These are phyloP conservation scores for Martensiomyces pterosporus DNA, from an alignment of 192 early-diverging fungal species.

Conservation along the genomic window DNA sequence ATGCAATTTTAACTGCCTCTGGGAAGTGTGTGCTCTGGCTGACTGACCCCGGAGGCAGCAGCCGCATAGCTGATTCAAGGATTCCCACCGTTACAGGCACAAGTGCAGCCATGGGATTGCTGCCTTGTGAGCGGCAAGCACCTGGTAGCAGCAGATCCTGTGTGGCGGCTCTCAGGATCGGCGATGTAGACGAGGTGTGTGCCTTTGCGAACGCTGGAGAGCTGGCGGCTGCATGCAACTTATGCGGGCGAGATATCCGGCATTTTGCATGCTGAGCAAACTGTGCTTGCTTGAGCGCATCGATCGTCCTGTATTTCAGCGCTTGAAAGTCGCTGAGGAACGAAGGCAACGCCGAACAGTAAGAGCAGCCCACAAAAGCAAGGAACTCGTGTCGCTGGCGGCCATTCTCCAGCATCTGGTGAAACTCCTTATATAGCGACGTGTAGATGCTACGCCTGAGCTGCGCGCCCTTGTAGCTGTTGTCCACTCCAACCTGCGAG, in stretches of 20 bases:
- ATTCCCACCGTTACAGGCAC: slow-evolving; percentile 39
- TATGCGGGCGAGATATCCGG: too few relatives aligned
- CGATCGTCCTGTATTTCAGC: slow-evolving; percentile 33
- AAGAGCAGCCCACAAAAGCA: slow-evolving; percentile 17
- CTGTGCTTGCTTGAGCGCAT: slow-evolving; percentile 13
- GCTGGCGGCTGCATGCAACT: too few relatives aligned
- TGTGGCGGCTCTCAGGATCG: not conserved
- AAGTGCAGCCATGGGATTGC: slow-evolving; percentile 9
- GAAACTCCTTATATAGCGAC: slow-evolving; percentile 24
- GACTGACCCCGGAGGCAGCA: slow-evolving; percentile 17
- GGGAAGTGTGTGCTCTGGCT: slow-evolving; percentile 27
- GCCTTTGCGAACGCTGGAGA: too few relatives aligned
- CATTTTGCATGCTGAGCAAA: too few relatives aligned
- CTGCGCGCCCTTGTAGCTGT: slow-evolving; percentile 16
- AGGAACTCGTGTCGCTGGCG: slow-evolving; percentile 19
- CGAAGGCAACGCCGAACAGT: slow-evolving; percentile 23
- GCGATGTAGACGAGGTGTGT: too few relatives aligned
- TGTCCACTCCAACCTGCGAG: slow-evolving; percentile 12
- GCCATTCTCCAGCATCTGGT: slow-evolving; percentile 13
- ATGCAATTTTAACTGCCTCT: slow-evolving; percentile 21
- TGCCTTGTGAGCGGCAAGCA: slow-evolving; percentile 7
- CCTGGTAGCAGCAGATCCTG: slow-evolving; percentile 5
- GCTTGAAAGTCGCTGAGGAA: slow-evolving; percentile 35
- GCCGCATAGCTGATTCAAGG: slow-evolving; percentile 31
- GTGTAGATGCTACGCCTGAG: slow-evolving; percentile 27